Evolutionary conservation across 306 rosid genomes (phyloP).

Genomic region (Quercus agrifolia): DNA sequence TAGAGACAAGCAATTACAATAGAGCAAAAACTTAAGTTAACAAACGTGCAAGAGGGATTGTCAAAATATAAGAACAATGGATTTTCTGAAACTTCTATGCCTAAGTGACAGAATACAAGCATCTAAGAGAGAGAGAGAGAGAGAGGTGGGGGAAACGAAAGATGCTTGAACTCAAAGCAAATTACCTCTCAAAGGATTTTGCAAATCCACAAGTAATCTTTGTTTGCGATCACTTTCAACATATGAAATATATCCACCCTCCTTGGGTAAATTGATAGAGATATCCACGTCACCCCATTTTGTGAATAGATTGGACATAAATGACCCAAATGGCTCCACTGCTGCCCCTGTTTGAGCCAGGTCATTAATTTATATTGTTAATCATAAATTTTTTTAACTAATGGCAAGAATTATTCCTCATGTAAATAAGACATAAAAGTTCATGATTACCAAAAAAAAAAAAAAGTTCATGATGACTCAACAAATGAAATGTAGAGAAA

Average conservation of each 20-base stretch:
- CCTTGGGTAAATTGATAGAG: slow-evolving; percentile 58
- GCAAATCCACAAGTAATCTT: slow-evolving; percentile 42
- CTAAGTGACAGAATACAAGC: not conserved
- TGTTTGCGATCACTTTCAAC: slow-evolving; percentile 58
- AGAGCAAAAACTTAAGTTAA: not conserved
- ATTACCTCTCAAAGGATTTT: slow-evolving; percentile 54
- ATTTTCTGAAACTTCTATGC: not conserved
- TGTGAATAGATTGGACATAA: slow-evolving; percentile 71
- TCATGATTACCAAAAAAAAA: not conserved
- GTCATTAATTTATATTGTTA: slow-evolving; percentile 6
- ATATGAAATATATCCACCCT: slow-evolving; percentile 55
- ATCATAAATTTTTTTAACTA: slow-evolving; percentile 3
- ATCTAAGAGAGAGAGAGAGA: not conserved
- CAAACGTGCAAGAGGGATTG: not conserved
- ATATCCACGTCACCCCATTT: slow-evolving; percentile 91
- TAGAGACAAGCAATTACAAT: not conserved
- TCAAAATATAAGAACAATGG: slow-evolving; percentile 4
- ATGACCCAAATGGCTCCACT: slow-evolving; percentile 90
- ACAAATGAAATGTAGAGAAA: not conserved
- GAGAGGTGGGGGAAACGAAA: not conserved
- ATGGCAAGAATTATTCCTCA: slow-evolving; percentile 1
- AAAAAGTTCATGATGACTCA: not conserved
- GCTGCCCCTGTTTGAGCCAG: slow-evolving; percentile 68
- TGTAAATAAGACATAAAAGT: not conserved
- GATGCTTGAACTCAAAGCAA: not conserved